Conservation (phyloP, 179 eudicot species). For the Beta lomatogona region DNA sequence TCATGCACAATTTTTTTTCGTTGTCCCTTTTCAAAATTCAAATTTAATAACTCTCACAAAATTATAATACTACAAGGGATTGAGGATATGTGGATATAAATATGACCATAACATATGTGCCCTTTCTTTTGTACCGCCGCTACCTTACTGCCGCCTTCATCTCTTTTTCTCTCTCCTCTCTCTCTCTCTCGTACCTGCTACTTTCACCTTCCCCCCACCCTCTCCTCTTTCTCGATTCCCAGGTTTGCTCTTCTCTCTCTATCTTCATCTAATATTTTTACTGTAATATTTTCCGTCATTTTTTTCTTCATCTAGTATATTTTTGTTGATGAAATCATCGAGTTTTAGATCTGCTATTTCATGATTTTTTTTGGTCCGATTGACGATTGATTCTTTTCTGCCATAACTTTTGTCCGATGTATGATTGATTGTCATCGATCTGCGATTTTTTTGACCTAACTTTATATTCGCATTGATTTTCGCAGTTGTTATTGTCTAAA, state of each 20-base stretch:
- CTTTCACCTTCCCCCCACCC: background rate
- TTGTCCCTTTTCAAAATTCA: background rate
- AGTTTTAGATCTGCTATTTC: background rate
- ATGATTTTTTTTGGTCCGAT: background rate
- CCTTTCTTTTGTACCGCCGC: slow-evolving; percentile 21
- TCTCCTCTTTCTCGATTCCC: background rate
- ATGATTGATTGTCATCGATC: background rate
- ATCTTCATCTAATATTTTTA: background rate
- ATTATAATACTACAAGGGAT: background rate
- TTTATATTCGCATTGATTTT: background rate
- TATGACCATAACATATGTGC: background rate
- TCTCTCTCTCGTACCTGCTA: background rate
- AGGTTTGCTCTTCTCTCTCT: background rate
- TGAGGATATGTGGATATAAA: slow-evolving; percentile 9
- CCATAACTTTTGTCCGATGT: background rate
- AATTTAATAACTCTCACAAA: background rate
- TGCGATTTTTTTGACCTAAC: background rate
- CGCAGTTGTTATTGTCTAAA: background rate
- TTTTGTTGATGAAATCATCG: no score
- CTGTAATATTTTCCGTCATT: no score
- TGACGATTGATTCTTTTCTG: background rate
- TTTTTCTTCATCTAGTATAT: no score
- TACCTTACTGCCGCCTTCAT: slow-evolving; percentile 16
- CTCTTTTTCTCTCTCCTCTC: background rate
- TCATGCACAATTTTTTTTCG: background rate